Percentiles rank a stretch among this genome's conserved stretches.
phyloP scores from a whole-genome alignment of 2,329 filamentous ascomycete genomes.

The Colletotrichum somersetense region DNA sequence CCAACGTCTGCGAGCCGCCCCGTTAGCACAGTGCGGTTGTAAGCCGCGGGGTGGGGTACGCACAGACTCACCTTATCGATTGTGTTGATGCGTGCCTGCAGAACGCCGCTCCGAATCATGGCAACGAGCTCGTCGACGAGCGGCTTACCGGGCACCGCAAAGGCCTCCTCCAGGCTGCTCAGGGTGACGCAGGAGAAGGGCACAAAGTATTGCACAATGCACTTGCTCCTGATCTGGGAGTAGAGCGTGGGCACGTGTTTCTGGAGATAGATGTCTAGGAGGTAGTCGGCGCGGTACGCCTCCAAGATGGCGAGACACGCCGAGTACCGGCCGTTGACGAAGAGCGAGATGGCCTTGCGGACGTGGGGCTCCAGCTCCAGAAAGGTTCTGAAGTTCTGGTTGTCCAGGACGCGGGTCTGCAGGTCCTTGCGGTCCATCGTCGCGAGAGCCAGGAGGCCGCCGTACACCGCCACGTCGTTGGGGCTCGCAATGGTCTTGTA shows the following conservation, averaged over 20 bases:
- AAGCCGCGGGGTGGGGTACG: constrained; percentile 8
- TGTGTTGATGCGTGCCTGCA: constrained; percentile 86
- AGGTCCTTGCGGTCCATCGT: constrained; percentile 86
- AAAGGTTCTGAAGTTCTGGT: constrained; percentile 83
- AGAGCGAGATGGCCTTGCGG: constrained; percentile 88
- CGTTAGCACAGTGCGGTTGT: constrained; percentile 32
- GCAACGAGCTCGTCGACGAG: constrained; percentile 80
- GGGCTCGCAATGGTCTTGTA: constrained; percentile 81
- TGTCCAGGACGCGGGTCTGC: constrained; percentile 82
- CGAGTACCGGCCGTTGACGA: constrained; percentile 91
- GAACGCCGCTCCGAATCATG: constrained; percentile 79
- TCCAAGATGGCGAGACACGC: constrained; percentile 86
- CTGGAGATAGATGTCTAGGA: constrained; percentile 89
- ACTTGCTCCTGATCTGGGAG: constrained; percentile 83
- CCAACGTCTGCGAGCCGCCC: constrained; percentile 68
- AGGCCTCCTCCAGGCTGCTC: constrained; percentile 81
- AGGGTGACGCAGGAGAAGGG: constrained; percentile 92
- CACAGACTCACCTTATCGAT: constrained; percentile 73
- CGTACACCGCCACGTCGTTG: constrained; percentile 94
- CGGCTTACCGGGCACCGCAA: constrained; percentile 71
- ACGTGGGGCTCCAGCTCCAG: constrained; percentile 95
- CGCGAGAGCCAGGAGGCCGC: constrained; percentile 88
- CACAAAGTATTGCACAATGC: constrained; percentile 91
- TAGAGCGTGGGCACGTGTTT: constrained; percentile 80
- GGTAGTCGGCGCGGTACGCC: constrained; percentile 84